Conservation (phyloP, 148 eudicot genomes). For the Amaranthus palmeri region DNA sequence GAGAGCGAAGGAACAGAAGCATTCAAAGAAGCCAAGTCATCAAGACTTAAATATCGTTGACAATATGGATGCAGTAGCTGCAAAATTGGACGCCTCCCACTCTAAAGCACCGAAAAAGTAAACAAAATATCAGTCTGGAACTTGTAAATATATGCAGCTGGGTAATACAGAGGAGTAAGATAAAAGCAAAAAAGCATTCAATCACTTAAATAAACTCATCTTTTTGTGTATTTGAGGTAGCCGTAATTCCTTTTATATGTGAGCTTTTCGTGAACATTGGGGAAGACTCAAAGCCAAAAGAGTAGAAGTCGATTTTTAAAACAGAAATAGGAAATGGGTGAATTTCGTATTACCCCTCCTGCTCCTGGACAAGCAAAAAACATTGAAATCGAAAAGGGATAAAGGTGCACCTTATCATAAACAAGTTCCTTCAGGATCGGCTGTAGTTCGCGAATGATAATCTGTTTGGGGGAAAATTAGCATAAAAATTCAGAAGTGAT, state of each 20-base stretch:
- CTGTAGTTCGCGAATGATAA: constrained; percentile 63
- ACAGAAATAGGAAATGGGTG: neutral
- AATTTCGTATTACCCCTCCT: neutral
- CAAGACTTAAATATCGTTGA: constrained; percentile 73
- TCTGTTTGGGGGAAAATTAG: constrained; percentile 35
- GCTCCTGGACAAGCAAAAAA: neutral
- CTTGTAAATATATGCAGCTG: neutral
- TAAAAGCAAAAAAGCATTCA: neutral
- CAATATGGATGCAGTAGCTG: constrained; percentile 84
- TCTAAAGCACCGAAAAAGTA: constrained; percentile 34
- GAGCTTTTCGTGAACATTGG: too few relatives aligned
- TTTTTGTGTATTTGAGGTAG: neutral
- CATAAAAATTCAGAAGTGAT: neutral
- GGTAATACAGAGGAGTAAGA: neutral
- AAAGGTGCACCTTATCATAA: constrained; percentile 56
- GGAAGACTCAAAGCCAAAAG: too few relatives aligned
- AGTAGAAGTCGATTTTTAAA: too few relatives aligned
- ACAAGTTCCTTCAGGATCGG: constrained; percentile 58
- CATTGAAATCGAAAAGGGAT: neutral
- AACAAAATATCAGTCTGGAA: neutral
- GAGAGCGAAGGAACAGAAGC: constrained; percentile 60
- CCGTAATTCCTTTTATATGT: too few relatives aligned
- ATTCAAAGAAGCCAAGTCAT: constrained; percentile 63
- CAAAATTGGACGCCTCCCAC: constrained; percentile 72
- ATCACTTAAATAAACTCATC: neutral